Evolutionary conservation across 768 basidiomycete species (phyloP).

Genomic region (Russula emetica): DNA sequence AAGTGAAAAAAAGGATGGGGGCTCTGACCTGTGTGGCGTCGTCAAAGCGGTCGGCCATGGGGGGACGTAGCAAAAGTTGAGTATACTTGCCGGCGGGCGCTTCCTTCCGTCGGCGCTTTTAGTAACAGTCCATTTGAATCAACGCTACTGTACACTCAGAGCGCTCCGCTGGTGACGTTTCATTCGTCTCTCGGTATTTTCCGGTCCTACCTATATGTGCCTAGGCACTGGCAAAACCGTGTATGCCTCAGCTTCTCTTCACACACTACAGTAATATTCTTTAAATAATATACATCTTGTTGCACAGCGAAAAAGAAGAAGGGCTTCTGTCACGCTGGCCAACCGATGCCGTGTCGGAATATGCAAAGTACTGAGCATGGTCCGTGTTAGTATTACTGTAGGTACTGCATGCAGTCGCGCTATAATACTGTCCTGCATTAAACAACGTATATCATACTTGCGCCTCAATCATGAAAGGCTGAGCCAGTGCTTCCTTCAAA

Average conservation of each 20-base stretch:
- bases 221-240: no score
- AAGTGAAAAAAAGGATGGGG: neutral
- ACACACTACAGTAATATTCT: no score
- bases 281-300: no score
- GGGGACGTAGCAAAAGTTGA: neutral
- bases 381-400: neutral
- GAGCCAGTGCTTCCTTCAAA: constrained; percentile 55
- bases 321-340: no score
- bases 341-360: no score
- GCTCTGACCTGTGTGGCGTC: constrained; percentile 64
- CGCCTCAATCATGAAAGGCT: constrained; percentile 42
- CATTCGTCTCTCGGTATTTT: neutral
- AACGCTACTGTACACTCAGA: no score
- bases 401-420: neutral
- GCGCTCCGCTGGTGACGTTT: no score
- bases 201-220: no score
- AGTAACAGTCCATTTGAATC: no score
- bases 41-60: constrained; percentile 64
- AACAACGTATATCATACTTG: neutral
- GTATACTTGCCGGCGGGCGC: neutral
- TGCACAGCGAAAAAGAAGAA: no score
- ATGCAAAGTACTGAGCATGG: neutral
- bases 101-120: no score
- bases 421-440: neutral
- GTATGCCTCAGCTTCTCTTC: no score